These are phyloP conservation scores for Thermothelomyces thermophilus DNA, from an alignment of 2,329 filamentous ascomycete species.

Conservation along the genomic window DNA sequence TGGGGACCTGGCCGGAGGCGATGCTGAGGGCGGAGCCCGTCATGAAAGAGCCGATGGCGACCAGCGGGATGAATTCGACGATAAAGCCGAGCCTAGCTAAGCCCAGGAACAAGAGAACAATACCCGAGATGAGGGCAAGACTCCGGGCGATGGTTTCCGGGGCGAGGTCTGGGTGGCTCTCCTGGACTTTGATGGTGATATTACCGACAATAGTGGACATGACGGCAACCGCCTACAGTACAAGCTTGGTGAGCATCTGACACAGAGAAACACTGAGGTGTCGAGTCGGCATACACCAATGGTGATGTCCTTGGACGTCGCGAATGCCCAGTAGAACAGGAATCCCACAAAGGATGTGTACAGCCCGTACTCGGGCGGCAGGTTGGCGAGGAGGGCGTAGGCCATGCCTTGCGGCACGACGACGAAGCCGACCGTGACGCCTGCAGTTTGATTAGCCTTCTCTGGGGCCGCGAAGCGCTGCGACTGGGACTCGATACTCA, in stretches of 20 bases:
- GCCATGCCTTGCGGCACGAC: conserved; percentile 60
- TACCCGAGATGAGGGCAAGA: conserved; percentile 40
- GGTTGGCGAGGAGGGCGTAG: conserved; percentile 64
- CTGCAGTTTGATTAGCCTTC: conserved; percentile 20
- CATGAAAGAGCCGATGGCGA: conserved; percentile 45
- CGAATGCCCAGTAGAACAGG: conserved; percentile 75
- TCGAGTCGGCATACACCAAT: conserved; percentile 64
- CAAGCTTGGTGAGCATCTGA: too few species aligned
- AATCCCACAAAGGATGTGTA: conserved; percentile 81
- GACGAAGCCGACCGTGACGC: conserved; percentile 57
- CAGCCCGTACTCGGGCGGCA: conserved; percentile 63
- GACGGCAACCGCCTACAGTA: conserved; percentile 47
- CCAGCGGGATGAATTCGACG: conserved; percentile 46
- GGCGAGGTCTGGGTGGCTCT: conserved; percentile 29
- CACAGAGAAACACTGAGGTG: too few species aligned
- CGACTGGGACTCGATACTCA: conserved; percentile 26
- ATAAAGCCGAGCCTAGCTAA: conserved; percentile 43
- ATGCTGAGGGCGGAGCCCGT: conserved; percentile 47
- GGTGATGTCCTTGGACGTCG: conserved; percentile 78
- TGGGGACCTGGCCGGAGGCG: conserved; percentile 41
- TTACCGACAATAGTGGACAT: conserved; percentile 46
- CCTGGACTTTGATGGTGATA: conserved; percentile 35
- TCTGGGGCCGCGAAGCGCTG: neutral
- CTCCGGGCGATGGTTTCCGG: conserved; percentile 38
- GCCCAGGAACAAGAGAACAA: conserved; percentile 39